Evolutionary conservation across 129 eudicot species (phyloP), one percentile per base, ranked within the genome.

Genomic region (Pittosporum tobira): DNA sequence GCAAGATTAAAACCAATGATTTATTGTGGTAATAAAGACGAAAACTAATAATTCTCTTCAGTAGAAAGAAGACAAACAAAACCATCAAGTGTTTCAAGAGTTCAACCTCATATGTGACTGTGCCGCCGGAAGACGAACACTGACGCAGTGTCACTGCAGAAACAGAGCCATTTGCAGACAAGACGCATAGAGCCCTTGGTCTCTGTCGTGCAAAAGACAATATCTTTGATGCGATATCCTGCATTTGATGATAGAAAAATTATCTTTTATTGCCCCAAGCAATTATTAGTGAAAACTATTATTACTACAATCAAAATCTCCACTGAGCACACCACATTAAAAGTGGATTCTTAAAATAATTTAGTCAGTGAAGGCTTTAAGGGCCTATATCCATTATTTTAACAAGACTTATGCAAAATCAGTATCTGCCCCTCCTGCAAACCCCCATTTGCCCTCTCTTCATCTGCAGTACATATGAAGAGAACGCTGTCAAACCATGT

Each of bases 191-290:
- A 61, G 83, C 86, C 73, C 88, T 78, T 27, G 81, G 79, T 64
- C 81, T 66, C 68, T 81, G 88, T 62, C 78, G 85, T 48, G 94
- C 78, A 38, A 85, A 85, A 1, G 80, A 67, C 27, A 81, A 47
- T 60, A 85, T 48, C 47, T 78, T 81, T 52, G 79, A 79, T 6
- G 84, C 85, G 50, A 81, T 64, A 57, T 81, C 94, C 94, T 85
- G 67, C 67, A 62, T 28, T 23, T 52, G 23, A 59, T 40, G 45
- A 46, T 12, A 7, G 22, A 1, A 28, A 16, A 40, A 22, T 46
- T 27, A 54, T 16, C 40, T 46, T n/a, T 27, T 29, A 27, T 61
- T 45, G 40, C 22, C 5, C 21, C 9, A 20, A 5, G 9, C 10
- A 12, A 15, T 26, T 15, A 18, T 27, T 43, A 9, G 26, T 61